Percentiles rank a stretch among this genome's conserved stretches.
Conservation (phyloP, 140 eudicot genomes). For the Ambrosia hybrid region DNA sequence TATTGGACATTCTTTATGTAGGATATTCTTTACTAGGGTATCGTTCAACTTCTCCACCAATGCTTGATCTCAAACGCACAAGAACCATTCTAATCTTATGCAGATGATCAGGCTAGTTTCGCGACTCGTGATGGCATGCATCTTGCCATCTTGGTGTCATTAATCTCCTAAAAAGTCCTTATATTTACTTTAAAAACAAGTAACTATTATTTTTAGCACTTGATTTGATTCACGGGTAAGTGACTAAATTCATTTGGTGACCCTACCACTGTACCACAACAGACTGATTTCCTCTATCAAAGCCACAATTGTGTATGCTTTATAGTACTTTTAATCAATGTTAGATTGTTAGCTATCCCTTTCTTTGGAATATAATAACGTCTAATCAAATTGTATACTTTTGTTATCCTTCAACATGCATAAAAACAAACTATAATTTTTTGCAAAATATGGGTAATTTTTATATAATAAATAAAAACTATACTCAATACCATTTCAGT, state of each 20-base stretch:
- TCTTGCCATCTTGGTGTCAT: neutral
- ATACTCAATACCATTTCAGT: too few relatives aligned
- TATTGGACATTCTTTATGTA: too few relatives aligned
- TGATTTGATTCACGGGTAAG: neutral
- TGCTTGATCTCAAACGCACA: neutral
- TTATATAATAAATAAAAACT: too few relatives aligned
- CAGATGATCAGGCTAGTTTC: neutral
- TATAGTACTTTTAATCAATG: neutral
- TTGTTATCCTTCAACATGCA: neutral
- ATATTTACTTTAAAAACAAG: neutral
- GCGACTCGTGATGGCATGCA: neutral
- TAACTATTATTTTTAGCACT: constrained; percentile 1
- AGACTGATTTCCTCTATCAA: neutral
- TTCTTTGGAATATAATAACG: neutral
- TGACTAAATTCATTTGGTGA: neutral
- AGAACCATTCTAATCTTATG: neutral
- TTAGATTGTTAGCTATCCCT: neutral
- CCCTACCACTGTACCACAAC: constrained; percentile 7
- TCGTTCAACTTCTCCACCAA: too few relatives aligned
- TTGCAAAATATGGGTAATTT: too few relatives aligned
- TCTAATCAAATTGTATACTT: neutral
- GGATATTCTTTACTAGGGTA: neutral
- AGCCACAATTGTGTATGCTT: neutral
- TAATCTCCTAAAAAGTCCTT: neutral
- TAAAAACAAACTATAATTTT: neutral